phyloP scores from a whole-genome alignment of 2,329 filamentous ascomycete species.

The Davidsoniella virescens region DNA sequence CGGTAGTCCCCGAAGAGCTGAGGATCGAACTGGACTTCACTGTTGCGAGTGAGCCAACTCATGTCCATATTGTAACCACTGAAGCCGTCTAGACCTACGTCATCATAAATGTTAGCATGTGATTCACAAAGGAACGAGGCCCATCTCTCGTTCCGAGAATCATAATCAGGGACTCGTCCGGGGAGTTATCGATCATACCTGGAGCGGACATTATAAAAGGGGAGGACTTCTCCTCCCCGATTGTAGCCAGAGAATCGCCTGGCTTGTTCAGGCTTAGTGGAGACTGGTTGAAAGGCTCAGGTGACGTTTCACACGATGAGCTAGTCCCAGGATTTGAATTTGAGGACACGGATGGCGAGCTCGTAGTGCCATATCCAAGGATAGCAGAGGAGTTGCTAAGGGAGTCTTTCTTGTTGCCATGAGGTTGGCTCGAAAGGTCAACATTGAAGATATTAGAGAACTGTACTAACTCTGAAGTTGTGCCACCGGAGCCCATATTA shows the following conservation, averaged over 20 bases:
- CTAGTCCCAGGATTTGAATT: conserved; percentile 42
- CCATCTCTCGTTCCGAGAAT: conserved; percentile 7
- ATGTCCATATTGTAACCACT: conserved; percentile 30
- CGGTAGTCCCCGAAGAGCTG: conserved; percentile 84
- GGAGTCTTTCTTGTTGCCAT: not conserved
- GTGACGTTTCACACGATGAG: conserved; percentile 61
- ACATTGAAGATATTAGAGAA: conserved; percentile 10
- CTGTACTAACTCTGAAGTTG: conserved; percentile 5
- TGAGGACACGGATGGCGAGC: conserved; percentile 48
- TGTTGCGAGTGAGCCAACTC: conserved; percentile 65
- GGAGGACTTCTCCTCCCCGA: conserved; percentile 39
- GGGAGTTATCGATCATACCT: conserved; percentile 6
- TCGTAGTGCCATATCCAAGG: conserved; percentile 33
- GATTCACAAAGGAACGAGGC: conserved; percentile 7
- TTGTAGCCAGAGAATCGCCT: conserved; percentile 44
- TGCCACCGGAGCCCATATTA: not conserved
- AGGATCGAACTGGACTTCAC: conserved; percentile 76
- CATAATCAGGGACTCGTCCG: not conserved
- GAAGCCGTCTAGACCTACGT: conserved; percentile 10
- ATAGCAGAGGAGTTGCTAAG: not conserved
- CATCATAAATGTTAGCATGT: conserved; percentile 12
- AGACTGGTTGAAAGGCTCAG: conserved; percentile 58
- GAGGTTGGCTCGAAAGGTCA: not conserved
- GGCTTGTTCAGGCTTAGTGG: conserved; percentile 45
- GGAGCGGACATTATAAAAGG: conserved; percentile 18